Evolutionary conservation across 805 yeast genomes (phyloP).

Genomic region (Candida odintsovae): DNA sequence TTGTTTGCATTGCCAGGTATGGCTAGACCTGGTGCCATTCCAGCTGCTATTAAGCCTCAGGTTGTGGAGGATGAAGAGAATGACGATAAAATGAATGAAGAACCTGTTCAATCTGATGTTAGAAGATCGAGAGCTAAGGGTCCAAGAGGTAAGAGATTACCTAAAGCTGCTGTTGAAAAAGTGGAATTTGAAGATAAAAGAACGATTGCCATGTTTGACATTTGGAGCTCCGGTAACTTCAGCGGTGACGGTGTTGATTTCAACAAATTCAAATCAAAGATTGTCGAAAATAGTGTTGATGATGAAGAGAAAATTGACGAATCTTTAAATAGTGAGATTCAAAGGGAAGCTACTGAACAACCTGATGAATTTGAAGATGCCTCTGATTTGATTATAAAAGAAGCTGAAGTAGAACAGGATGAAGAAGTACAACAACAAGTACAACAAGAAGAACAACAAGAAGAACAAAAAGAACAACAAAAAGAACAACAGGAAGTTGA

Average conservation of each 20-base stretch:
- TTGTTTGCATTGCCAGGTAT: constrained; percentile 54
- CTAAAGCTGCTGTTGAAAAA: constrained; percentile 40
- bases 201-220: constrained; percentile 13
- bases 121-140: constrained; percentile 58
- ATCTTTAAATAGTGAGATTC: background rate
- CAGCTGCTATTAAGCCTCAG: constrained; percentile 13
- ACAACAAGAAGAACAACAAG: too few relatives aligned
- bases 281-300: background rate
- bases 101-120: constrained; percentile 25
- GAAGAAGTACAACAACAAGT: too few relatives aligned
- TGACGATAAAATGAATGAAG: constrained; percentile 1
- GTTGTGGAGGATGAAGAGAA: background rate
- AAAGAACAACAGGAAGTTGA: too few relatives aligned
- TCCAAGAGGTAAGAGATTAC: constrained; percentile 68
- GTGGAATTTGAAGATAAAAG: constrained; percentile 22
- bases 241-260: constrained; percentile 3
- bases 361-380: background rate
- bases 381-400: background rate
- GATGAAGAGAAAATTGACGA: background rate
- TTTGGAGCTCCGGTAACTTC: constrained; percentile 17
- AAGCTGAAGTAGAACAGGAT: background rate
- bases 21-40: constrained; percentile 28
- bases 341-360: background rate
- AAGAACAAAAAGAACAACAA: too few relatives aligned
- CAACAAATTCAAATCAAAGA: background rate